Conservation (phyloP, 2,329 filamentous ascomycete species). For the Colletotrichum simmondsii region DNA sequence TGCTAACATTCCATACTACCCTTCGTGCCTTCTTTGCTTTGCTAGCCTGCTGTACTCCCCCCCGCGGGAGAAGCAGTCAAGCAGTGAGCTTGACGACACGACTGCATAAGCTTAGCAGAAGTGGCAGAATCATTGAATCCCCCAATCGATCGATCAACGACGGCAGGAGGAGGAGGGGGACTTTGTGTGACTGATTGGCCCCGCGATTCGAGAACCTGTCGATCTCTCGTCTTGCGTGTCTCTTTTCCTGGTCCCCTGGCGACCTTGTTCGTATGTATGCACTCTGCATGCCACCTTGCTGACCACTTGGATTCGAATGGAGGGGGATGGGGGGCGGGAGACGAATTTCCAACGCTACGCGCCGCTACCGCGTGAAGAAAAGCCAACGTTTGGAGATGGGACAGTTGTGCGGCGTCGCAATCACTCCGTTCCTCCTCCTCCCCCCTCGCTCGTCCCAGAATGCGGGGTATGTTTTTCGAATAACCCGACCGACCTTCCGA, state of each 20-base stretch:
- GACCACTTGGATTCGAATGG: not conserved
- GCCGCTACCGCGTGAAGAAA: constrained; percentile 19
- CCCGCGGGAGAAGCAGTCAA: not conserved
- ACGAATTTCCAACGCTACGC: constrained; percentile 23
- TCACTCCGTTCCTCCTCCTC: not conserved
- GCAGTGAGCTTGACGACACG: not conserved
- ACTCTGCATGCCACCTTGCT: not conserved
- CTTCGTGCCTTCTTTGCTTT: not conserved
- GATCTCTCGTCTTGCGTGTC: not conserved
- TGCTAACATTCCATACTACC: not conserved
- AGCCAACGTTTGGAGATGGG: not conserved
- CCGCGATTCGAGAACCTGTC: constrained; percentile 6
- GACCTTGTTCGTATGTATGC: not conserved
- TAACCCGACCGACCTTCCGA: not conserved
- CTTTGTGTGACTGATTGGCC: too few relatives aligned
- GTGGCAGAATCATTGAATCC: too few relatives aligned
- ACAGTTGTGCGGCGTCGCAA: constrained; percentile 2
- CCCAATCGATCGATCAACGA: not conserved
- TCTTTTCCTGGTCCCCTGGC: not conserved
- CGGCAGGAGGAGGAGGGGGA: too few relatives aligned
- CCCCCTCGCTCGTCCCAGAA: not conserved
- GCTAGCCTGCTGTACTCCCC: not conserved
- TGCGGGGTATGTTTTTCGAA: constrained; percentile 1
- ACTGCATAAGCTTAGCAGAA: not conserved
- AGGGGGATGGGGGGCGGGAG: not conserved